phyloP scores from a whole-genome alignment of 75 land plant species.

The Isoetes taiwanensis region DNA sequence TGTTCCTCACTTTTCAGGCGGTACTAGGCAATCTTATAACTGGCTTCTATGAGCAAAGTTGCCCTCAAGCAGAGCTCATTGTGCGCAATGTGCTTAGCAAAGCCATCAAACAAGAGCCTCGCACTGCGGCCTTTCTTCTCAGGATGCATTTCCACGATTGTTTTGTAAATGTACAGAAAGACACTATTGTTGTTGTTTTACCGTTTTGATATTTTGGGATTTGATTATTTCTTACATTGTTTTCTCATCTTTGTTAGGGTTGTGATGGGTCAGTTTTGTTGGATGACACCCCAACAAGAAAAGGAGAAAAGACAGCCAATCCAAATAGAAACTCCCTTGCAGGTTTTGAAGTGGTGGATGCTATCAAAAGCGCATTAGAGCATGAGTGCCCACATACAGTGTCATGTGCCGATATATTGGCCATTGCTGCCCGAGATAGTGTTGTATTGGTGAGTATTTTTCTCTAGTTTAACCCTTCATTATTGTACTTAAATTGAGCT shows the following conservation, averaged over 20 bases:
- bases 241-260: not conserved
- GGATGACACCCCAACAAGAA: not conserved
- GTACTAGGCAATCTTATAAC: no score
- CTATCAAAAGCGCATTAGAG: not conserved
- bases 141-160: no score
- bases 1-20: no score
- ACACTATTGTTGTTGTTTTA: not conserved
- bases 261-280: constrained; percentile 8
- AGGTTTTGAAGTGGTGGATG: constrained; percentile 5
- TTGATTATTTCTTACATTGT: no score
- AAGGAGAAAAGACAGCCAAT: not conserved
- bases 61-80: no score
- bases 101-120: no score
- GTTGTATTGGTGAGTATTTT: not conserved
- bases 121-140: no score
- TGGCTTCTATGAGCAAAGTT: no score
- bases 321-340: not conserved
- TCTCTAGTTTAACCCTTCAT: no score
- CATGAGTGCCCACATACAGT: not conserved
- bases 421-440: not conserved
- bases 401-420: constrained; percentile 1
- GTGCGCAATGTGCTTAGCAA: no score
- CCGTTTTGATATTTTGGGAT: not conserved
- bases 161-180: not conserved
- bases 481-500: not conserved